These are phyloP conservation scores for Geoglossum cookeanum DNA, from an alignment of 2,329 filamentous ascomycete genomes.

Conservation along the genomic window DNA sequence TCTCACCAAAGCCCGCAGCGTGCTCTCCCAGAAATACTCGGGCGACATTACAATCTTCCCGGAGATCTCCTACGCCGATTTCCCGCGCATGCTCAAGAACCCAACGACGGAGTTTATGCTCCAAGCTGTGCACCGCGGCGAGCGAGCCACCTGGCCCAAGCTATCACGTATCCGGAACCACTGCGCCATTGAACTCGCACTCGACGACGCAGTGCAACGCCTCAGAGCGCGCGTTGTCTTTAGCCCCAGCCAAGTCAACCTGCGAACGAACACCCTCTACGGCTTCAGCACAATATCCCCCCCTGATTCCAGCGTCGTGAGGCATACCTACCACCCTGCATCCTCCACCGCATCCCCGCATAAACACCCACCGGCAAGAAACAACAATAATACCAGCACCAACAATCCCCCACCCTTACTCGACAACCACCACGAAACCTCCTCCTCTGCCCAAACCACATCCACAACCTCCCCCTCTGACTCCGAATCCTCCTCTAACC, in stretches of 20 bases:
- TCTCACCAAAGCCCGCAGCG: constrained; percentile 57
- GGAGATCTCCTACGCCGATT: constrained; percentile 52
- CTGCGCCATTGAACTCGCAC: constrained; percentile 69
- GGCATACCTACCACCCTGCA: no score
- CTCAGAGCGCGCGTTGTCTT: constrained; percentile 51
- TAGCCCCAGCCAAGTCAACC: constrained; percentile 15
- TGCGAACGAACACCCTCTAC: background rate
- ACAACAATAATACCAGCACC: no score
- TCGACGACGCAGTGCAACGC: constrained; percentile 55
- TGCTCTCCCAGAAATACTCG: constrained; percentile 79
- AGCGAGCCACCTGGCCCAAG: constrained; percentile 83
- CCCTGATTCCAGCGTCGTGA: no score
- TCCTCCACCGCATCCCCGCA: no score
- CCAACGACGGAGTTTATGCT: constrained; percentile 77
- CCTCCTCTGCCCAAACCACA: no score
- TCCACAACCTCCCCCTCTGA: no score
- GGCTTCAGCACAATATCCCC: background rate
- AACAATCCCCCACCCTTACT: no score
- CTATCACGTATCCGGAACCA: constrained; percentile 70
- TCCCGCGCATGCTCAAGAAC: constrained; percentile 63
- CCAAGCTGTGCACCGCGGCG: constrained; percentile 54
- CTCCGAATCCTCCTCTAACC: no score
- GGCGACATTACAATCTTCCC: constrained; percentile 91
- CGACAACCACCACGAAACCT: no score
- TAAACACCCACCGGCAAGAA: no score